A percentile compares a stretch with the other conserved stretches of the same genome.
phyloP scores from a whole-genome alignment of 2,329 filamentous ascomycete genomes.

The Aspergillus sp. region DNA sequence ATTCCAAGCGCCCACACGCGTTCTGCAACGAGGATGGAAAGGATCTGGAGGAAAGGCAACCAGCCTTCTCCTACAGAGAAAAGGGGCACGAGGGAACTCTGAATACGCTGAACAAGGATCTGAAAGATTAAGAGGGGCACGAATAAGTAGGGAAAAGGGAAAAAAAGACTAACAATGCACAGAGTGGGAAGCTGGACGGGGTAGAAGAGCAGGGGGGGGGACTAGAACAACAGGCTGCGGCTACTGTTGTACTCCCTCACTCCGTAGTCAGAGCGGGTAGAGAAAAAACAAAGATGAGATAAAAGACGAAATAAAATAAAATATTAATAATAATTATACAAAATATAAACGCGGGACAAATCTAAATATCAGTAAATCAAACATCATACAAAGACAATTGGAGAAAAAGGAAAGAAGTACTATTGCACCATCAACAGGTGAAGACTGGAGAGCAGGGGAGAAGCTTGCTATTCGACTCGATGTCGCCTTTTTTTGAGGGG shows the following conservation, averaged over 20 bases:
- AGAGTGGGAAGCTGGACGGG: constrained; percentile 17
- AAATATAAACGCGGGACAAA: constrained; percentile 4
- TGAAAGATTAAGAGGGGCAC: constrained; percentile 14
- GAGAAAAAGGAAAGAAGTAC: constrained; percentile 6
- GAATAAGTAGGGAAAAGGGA: constrained; percentile 6
- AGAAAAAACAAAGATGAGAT: background rate
- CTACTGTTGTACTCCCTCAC: constrained; percentile 25
- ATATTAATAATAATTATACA: background rate
- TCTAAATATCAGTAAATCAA: background rate
- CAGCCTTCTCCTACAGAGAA: constrained; percentile 7
- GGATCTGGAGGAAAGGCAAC: constrained; percentile 15
- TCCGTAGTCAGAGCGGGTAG: constrained; percentile 13
- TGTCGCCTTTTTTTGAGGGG: constrained; percentile 6
- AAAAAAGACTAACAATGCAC: constrained; percentile 18
- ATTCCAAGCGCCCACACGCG: constrained; percentile 21
- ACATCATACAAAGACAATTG: background rate
- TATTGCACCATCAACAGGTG: background rate
- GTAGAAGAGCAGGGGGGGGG: constrained; percentile 17
- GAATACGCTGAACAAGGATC: constrained; percentile 14
- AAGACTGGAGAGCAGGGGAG: background rate
- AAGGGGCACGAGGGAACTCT: constrained; percentile 15
- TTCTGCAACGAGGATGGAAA: constrained; percentile 15
- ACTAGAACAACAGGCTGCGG: constrained; percentile 20
- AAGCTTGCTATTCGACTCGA: constrained; percentile 15
- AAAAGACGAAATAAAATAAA: constrained; percentile 6